Percentiles rank a stretch among this genome's conserved stretches.
Evolutionary conservation across 1,284 basidiomycete species (phyloP).

Genomic region (Psilocybe mexicana): DNA sequence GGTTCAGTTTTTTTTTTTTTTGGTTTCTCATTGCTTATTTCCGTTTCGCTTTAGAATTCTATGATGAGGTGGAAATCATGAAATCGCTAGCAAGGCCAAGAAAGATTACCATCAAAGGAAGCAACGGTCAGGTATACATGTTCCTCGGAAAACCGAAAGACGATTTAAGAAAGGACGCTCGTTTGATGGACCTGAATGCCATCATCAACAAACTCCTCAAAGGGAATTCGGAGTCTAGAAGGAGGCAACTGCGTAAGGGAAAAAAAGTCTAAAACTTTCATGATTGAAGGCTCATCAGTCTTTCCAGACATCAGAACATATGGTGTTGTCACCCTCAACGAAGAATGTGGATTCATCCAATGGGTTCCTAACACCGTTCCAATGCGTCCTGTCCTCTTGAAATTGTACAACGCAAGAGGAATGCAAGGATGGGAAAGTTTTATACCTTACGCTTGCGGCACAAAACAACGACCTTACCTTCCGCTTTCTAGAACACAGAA

Average conservation of each 20-base stretch:
- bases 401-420: conserved; percentile 69
- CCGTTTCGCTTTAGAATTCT: conserved; percentile 53
- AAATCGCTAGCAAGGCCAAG: conserved; percentile 89
- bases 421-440: conserved; percentile 63
- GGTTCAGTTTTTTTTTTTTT: background rate
- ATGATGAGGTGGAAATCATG: conserved; percentile 91
- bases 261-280: background rate
- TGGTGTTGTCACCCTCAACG: conserved; percentile 94
- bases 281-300: background rate
- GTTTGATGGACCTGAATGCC: conserved; percentile 97
- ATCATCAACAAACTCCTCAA: conserved; percentile 99
- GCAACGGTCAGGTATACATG: conserved; percentile 83
- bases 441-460: background rate
- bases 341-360: conserved; percentile 97
- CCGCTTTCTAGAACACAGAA: conserved; percentile 38
- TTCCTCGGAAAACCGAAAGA: conserved; percentile 99
- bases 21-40: conserved; percentile 3
- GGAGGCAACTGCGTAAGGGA: conserved; percentile 80
- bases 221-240: conserved; percentile 89
- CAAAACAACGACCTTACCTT: background rate
- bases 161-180: conserved; percentile 95
- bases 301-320: conserved; percentile 89
- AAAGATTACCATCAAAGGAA: conserved; percentile 86
- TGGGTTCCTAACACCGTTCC: conserved; percentile 97
- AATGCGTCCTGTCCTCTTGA: conserved; percentile 77